Conservation (phyloP, 192 early-diverging fungal genomes). For the Lobosporangium transversale region DNA sequence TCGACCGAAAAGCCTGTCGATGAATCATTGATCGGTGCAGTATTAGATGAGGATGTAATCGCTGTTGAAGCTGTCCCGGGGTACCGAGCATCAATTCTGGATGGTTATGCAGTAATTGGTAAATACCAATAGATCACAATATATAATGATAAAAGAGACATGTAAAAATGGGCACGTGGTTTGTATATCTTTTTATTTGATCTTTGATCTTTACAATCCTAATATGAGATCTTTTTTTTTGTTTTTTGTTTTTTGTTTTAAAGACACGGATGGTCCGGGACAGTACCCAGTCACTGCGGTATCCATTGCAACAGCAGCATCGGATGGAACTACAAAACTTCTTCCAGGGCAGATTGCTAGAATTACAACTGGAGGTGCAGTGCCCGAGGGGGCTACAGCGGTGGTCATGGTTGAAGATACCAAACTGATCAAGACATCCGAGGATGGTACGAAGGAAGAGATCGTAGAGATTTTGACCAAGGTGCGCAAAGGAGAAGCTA, state of each 20-base stretch:
- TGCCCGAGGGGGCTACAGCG: conserved; percentile 85
- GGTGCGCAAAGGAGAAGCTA: conserved; percentile 66
- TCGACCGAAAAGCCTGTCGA: conserved; percentile 54
- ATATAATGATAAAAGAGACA: too few species aligned
- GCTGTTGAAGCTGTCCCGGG: conserved; percentile 82
- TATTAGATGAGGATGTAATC: conserved; percentile 80
- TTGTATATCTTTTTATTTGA: background rate
- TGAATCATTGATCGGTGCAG: conserved; percentile 65
- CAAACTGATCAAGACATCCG: conserved; percentile 63
- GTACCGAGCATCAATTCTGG: conserved; percentile 89
- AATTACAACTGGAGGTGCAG: conserved; percentile 88
- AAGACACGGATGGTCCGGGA: conserved; percentile 79
- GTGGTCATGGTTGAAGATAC: conserved; percentile 99
- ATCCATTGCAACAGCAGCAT: conserved; percentile 64
- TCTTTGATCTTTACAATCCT: background rate
- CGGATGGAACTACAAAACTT: conserved; percentile 42
- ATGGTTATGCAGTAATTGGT: conserved; percentile 94
- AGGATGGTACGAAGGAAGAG: conserved; percentile 68
- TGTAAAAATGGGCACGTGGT: too few species aligned
- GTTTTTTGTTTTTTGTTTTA: background rate
- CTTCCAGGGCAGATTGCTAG: conserved; percentile 72
- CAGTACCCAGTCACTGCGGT: conserved; percentile 72
- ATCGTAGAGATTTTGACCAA: conserved; percentile 59
- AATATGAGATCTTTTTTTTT: background rate
- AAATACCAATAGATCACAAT: conserved; percentile 16